Conservation (phyloP, 495 filamentous ascomycete species). For the Elasticomyces elasticus region DNA sequence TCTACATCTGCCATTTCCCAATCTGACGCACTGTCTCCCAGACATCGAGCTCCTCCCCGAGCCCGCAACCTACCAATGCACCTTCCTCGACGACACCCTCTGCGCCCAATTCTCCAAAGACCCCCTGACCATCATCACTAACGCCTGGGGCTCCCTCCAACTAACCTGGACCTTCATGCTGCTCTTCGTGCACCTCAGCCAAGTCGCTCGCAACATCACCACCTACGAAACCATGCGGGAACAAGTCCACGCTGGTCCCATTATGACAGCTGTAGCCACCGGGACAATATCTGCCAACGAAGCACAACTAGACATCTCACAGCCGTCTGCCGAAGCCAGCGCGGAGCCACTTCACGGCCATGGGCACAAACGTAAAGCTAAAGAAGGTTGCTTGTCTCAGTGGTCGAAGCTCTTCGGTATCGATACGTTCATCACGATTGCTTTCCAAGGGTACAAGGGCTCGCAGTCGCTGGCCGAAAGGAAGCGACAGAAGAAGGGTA, state of each 20-base stretch:
- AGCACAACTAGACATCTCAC: constrained; percentile 49
- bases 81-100: constrained; percentile 60
- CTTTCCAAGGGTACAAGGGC: constrained; percentile 39
- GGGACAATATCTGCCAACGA: constrained; percentile 56
- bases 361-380: constrained; percentile 33
- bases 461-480: constrained; percentile 40
- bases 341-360: constrained; percentile 9
- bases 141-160: constrained; percentile 70
- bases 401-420: constrained; percentile 80
- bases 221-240: constrained; percentile 84
- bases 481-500: constrained; percentile 45
- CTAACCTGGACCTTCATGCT: constrained; percentile 94
- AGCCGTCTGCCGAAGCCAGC: constrained; percentile 23
- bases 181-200: constrained; percentile 79
- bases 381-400: constrained; percentile 56
- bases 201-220: constrained; percentile 82
- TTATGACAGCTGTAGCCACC: constrained; percentile 70
- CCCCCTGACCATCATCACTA: constrained; percentile 68
- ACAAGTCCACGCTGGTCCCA: constrained; percentile 41
- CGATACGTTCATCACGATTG: constrained; percentile 78
- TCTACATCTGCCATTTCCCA: background rate
- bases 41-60: constrained; percentile 39
- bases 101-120: constrained; percentile 70
- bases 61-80: constrained; percentile 45
- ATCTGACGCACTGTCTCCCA: constrained; percentile 17